Evolutionary conservation across 2,329 filamentous ascomycete species (phyloP).

Genomic region (Aspergillus vadensis): DNA sequence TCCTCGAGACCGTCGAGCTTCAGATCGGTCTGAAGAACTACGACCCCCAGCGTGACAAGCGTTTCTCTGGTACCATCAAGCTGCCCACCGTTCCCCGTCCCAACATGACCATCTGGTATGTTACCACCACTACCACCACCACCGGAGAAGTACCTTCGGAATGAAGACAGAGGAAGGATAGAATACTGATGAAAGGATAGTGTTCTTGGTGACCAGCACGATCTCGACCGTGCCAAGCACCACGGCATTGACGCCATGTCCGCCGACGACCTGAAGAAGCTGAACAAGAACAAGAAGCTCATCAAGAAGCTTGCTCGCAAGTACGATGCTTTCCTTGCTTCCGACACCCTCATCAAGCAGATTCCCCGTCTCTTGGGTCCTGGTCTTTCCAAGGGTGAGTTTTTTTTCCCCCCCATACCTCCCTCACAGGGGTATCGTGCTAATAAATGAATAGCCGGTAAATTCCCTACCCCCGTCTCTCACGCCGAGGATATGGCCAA

Average conservation of each 20-base stretch:
- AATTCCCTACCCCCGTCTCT: slow-evolving; percentile 98
- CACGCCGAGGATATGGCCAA: slow-evolving; percentile 89
- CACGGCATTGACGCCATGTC: slow-evolving; percentile 98
- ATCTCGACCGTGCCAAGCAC: slow-evolving; percentile 99
- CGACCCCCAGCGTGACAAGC: slow-evolving; percentile 99
- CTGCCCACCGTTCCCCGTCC: slow-evolving; percentile 89
- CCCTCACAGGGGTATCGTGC: no score
- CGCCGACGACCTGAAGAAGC: slow-evolving; percentile 98
- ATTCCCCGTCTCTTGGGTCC: slow-evolving; percentile 99
- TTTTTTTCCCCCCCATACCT: no score
- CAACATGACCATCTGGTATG: slow-evolving; percentile 81
- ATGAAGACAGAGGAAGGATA: not conserved
- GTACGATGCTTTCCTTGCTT: slow-evolving; percentile 99
- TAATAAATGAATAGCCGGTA: slow-evolving; percentile 67
- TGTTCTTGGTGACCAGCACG: slow-evolving; percentile 91
- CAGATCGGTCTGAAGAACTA: slow-evolving; percentile 98
- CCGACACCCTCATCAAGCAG: slow-evolving; percentile 98
- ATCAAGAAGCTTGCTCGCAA: slow-evolving; percentile 99
- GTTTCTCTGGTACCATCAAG: slow-evolving; percentile 99
- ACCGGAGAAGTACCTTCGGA: not conserved
- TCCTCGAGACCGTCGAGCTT: slow-evolving; percentile 82
- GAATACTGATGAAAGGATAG: slow-evolving; percentile 44
- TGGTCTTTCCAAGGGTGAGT: slow-evolving; percentile 87
- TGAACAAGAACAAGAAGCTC: slow-evolving; percentile 99
- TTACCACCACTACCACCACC: slow-evolving; percentile 19